Conservation (phyloP, 306 rosid genomes). For the Cicer cuneatum region DNA sequence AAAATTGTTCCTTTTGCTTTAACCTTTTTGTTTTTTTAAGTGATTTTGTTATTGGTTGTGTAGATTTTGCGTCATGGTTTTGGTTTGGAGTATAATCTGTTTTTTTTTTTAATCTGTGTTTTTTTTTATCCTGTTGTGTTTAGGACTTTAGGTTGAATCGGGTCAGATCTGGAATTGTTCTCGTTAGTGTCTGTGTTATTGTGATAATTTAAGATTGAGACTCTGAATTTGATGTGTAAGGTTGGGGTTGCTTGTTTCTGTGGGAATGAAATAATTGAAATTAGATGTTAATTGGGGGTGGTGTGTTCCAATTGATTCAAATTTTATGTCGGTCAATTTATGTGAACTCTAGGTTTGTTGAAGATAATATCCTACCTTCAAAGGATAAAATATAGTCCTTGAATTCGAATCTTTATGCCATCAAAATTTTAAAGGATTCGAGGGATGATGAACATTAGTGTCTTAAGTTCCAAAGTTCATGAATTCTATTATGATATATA, state of each 20-base stretch:
- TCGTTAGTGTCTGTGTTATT: slow-evolving; percentile 28
- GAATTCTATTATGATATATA: not conserved
- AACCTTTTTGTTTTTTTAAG: not conserved
- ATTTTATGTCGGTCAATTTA: not conserved
- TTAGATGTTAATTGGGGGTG: not conserved
- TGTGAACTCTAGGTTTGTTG: not conserved
- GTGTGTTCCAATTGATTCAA: not conserved
- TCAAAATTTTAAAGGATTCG: not conserved
- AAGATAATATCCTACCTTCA: slow-evolving; percentile 11
- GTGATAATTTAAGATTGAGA: slow-evolving; percentile 32
- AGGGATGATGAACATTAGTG: not conserved
- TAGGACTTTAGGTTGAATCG: not conserved
- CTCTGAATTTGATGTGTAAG: slow-evolving; percentile 25
- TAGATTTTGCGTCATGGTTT: slow-evolving; percentile 40
- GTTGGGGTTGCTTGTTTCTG: slow-evolving; percentile 6
- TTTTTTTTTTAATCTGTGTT: slow-evolving; percentile 16
- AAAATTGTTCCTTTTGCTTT: slow-evolving; percentile 34
- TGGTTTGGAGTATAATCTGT: slow-evolving; percentile 22
- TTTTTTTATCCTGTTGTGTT: slow-evolving; percentile 3
- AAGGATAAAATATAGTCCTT: not conserved
- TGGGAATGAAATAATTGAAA: slow-evolving; percentile 9
- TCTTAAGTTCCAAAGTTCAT: slow-evolving; percentile 4
- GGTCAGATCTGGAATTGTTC: slow-evolving; percentile 54
- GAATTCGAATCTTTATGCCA: not conserved
- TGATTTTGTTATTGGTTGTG: slow-evolving; percentile 21